phyloP scores from a whole-genome alignment of 805 yeast species.

The Suhomyces emberorum region DNA sequence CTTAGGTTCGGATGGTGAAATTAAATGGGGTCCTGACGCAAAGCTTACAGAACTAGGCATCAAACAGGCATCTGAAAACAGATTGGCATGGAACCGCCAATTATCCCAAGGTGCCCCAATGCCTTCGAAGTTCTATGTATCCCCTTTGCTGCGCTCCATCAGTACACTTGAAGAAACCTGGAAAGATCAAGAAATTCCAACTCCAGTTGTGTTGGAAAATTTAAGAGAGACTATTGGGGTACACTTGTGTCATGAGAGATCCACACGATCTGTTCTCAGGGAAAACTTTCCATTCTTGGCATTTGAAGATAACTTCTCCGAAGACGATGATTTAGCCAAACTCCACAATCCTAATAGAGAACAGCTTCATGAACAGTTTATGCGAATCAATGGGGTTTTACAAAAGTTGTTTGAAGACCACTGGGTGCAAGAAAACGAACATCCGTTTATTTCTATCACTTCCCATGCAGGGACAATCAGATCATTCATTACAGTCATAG shows the following conservation, averaged over 20 bases:
- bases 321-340: constrained; percentile 16
- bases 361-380: constrained; percentile 16
- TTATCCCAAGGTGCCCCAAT: constrained; percentile 20
- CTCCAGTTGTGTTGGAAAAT: constrained; percentile 18
- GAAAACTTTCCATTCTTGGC: constrained; percentile 14
- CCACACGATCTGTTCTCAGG: constrained; percentile 13
- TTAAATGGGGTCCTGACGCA: constrained; percentile 25
- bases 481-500: constrained; percentile 22
- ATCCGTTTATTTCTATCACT: constrained; percentile 18
- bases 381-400: constrained; percentile 19
- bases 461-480: constrained; percentile 29
- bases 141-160: constrained; percentile 25
- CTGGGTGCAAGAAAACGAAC: constrained; percentile 9
- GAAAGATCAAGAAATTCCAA: constrained; percentile 16
- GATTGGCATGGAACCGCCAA: constrained; percentile 18
- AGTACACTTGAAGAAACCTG: constrained; percentile 20
- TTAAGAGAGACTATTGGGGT: constrained; percentile 24
- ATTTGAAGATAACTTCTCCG: constrained; percentile 20
- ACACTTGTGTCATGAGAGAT: constrained; percentile 24
- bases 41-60: constrained; percentile 22
- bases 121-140: constrained; percentile 23
- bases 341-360: constrained; percentile 12
- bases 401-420: constrained; percentile 18
- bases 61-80: constrained; percentile 22
- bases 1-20: constrained; percentile 23